Conservation (phyloP, 2,329 filamentous ascomycete genomes). For the Colletotrichum cereale region DNA sequence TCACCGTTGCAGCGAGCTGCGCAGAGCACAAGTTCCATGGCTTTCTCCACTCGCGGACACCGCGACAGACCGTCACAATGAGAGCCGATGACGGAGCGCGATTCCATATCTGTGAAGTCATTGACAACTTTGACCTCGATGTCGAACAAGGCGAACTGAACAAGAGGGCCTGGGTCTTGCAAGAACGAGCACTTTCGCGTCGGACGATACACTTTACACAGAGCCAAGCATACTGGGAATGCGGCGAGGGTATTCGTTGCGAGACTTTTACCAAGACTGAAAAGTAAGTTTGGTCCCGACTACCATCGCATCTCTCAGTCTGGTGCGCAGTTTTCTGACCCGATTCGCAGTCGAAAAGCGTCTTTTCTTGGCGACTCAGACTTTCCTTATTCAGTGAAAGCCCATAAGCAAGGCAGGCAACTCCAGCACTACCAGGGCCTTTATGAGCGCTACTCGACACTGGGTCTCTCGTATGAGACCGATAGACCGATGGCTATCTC, state of each 20-base stretch:
- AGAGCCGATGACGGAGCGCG: neutral
- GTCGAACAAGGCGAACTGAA: neutral
- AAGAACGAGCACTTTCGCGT: slow-evolving; percentile 6
- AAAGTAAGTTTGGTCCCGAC: slow-evolving; percentile 46
- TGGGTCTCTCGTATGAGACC: neutral
- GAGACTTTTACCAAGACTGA: slow-evolving; percentile 49
- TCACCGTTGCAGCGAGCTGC: slow-evolving; percentile 4
- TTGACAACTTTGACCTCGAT: slow-evolving; percentile 46
- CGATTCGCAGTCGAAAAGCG: neutral
- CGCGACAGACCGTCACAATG: neutral
- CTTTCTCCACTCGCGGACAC: neutral
- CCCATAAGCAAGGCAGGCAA: neutral
- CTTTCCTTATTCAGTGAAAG: neutral
- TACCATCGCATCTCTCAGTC: neutral
- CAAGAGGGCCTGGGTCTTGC: slow-evolving; percentile 12
- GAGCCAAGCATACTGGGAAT: slow-evolving; percentile 10
- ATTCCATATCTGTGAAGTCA: slow-evolving; percentile 42
- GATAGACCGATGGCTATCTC: slow-evolving; percentile 11
- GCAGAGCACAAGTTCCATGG: neutral
- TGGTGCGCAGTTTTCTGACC: neutral
- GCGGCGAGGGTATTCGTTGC: slow-evolving; percentile 46
- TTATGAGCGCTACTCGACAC: slow-evolving; percentile 2
- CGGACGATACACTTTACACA: slow-evolving; percentile 2
- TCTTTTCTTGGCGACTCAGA: slow-evolving; percentile 9
- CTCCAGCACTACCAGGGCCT: slow-evolving; percentile 6